Percentiles rank a stretch among this genome's conserved stretches.
These are phyloP conservation scores for Lactifluus pinguis DNA, from an alignment of 768 basidiomycete genomes.

Conservation along the genomic window DNA sequence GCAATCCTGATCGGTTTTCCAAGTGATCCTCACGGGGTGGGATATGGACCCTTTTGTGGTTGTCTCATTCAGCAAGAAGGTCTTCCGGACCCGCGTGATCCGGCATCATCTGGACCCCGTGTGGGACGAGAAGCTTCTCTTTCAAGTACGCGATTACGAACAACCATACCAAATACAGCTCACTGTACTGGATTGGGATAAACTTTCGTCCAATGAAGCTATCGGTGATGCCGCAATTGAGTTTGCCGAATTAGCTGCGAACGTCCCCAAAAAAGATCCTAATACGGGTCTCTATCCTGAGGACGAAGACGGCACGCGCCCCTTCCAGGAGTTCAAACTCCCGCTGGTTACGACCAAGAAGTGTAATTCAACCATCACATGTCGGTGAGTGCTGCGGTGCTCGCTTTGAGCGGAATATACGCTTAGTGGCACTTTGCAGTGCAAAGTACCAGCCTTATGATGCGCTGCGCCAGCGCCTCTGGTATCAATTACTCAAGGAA, in stretches of 20 bases:
- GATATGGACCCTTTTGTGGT: conserved; percentile 99
- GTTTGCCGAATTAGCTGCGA: conserved; percentile 50
- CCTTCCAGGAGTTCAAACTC: conserved; percentile 69
- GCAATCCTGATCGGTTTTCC: background rate
- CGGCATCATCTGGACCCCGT: conserved; percentile 77
- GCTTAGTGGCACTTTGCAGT: conserved; percentile 29
- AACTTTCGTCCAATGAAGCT: conserved; percentile 79
- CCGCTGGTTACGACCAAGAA: conserved; percentile 55
- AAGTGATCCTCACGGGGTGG: conserved; percentile 81
- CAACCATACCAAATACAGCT: conserved; percentile 69
- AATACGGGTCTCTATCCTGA: conserved; percentile 46
- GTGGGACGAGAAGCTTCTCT: conserved; percentile 94
- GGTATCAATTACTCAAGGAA: conserved; percentile 79
- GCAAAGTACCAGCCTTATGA: conserved; percentile 96
- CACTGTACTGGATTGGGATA: conserved; percentile 94
- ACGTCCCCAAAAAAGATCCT: conserved; percentile 42
- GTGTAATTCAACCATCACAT: conserved; percentile 56
- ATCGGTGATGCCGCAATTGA: conserved; percentile 74
- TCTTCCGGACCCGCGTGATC: conserved; percentile 86
- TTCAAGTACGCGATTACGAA: conserved; percentile 89
- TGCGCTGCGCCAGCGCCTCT: conserved; percentile 82
- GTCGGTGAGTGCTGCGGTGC: conserved; percentile 41
- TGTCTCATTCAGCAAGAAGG: conserved; percentile 92
- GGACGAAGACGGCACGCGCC: conserved; percentile 41
- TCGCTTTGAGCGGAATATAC: background rate